phyloP scores from a whole-genome alignment of 2,329 filamentous ascomycete genomes.

The Lecanicillium sp. region DNA sequence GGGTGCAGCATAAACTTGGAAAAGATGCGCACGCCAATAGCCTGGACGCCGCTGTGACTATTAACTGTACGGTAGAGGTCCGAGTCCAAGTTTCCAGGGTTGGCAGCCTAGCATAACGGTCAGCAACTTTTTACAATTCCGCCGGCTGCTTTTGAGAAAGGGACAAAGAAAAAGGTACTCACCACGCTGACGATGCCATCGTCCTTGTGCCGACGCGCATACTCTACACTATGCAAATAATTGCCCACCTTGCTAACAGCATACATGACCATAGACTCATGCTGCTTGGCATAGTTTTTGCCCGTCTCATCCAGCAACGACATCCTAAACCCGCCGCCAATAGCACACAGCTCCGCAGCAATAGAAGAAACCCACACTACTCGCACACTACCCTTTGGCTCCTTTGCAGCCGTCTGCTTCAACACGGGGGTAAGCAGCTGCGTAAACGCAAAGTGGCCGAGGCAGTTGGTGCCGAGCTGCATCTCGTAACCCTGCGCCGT shows the following conservation, averaged over 20 bases:
- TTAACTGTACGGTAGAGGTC: constrained; percentile 18
- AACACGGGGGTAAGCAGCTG: constrained; percentile 28
- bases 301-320: background rate
- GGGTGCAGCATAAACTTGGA: constrained; percentile 16
- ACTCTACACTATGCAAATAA: constrained; percentile 15
- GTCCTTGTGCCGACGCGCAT: constrained; percentile 14
- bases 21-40: constrained; percentile 9
- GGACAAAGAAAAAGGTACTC: too few species aligned
- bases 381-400: constrained; percentile 19
- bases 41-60: constrained; percentile 6
- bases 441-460: constrained; percentile 32
- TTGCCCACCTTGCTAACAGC: constrained; percentile 16
- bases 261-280: constrained; percentile 10
- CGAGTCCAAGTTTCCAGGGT: constrained; percentile 27
- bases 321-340: background rate
- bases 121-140: background rate
- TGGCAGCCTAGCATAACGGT: constrained; percentile 14
- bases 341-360: constrained; percentile 8
- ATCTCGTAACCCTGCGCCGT: constrained; percentile 34
- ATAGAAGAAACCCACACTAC: constrained; percentile 24
- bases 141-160: background rate
- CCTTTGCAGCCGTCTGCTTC: constrained; percentile 22
- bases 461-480: constrained; percentile 32
- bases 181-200: constrained; percentile 15
- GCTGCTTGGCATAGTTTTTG: constrained; percentile 1